A percentile compares a stretch with the other conserved stretches of the same genome.
phyloP scores from a whole-genome alignment of 202 grass and related monocot genomes.

The Panicum hallii region DNA sequence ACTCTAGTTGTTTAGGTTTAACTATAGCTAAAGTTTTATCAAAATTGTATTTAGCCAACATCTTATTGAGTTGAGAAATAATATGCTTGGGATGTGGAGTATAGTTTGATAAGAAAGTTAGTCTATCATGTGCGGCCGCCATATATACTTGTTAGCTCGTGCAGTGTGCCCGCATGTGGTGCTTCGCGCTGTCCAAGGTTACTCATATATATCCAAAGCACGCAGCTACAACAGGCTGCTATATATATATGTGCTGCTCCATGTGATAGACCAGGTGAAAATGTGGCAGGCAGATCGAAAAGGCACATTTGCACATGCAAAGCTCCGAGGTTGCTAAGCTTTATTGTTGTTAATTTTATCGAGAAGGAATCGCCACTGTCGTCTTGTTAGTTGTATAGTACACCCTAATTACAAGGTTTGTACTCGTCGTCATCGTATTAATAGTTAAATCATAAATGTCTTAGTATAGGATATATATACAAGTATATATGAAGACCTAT shows the following conservation, averaged over 20 bases:
- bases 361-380: neutral
- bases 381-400: neutral
- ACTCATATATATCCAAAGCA: neutral
- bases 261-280: slow-evolving; percentile 28
- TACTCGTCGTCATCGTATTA: neutral
- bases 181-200: neutral
- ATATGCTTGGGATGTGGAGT: too few relatives aligned
- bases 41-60: too few relatives aligned
- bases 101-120: slow-evolving; percentile 14
- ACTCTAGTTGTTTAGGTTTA: too few relatives aligned
- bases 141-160: neutral
- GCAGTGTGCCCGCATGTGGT: slow-evolving; percentile 19
- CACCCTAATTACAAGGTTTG: neutral
- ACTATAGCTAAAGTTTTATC: too few relatives aligned
- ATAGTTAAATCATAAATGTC: neutral
- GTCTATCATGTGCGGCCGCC: neutral
- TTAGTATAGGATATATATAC: neutral
- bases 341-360: neutral
- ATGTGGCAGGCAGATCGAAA: slow-evolving; percentile 8
- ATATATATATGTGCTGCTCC: neutral
- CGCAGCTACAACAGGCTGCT: neutral
- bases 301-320: slow-evolving; percentile 2
- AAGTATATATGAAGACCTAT: neutral
- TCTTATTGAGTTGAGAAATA: too few relatives aligned
- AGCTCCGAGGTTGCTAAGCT: neutral